Base-by-base conservation (phyloP, 805 yeast species). In the Candida boleticola region DNA sequence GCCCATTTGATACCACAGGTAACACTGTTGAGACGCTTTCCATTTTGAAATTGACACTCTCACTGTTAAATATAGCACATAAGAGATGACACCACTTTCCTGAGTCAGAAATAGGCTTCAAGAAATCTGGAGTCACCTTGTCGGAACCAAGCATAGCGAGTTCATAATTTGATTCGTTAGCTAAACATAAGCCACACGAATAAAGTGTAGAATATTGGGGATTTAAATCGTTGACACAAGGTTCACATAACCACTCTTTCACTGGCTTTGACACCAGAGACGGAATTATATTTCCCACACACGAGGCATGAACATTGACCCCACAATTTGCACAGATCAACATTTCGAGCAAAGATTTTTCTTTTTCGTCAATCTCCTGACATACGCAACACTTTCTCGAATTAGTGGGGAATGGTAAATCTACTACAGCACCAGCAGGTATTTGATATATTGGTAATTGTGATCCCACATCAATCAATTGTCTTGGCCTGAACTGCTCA, bases 21-120 rank as follows among this genome's bases (percentile, higher is more conserved):
- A n/a, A n/a, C 27, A 23, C 27, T 7, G 7, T 23, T 23, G 27
- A 23, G 27, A 23, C 27, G 27, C 27, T 23, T 7, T 23, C 27
- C 27, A 23, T 23, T 14, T 35, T 35, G 38, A 21, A 35, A 18
- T 55, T 64, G 0, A 70, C 51, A 2, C 78, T 77, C 3, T 43
- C 49, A 31, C 9, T 9, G 22, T 67, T 64, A 55, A 82, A 81
- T 0, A 85, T 38, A 0, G 90, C 82, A 62, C 97, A 89, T 2
- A 77, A 46, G 2, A 83, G 64, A 65, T 89, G 97, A 26, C 82
- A 80, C 97, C 97, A 89, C 43, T 73, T 69, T 1, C 86, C 86
- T 0, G 66, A 48, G 42, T 72, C 76, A 3, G 55, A 50, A 0
- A 93, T 80, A n/a, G 88, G 71, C 53, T 85, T 85, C 51, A 88